Evolutionary conservation across 305 asterid genomes (phyloP).

Genomic region (Fraxinus ornus): DNA sequence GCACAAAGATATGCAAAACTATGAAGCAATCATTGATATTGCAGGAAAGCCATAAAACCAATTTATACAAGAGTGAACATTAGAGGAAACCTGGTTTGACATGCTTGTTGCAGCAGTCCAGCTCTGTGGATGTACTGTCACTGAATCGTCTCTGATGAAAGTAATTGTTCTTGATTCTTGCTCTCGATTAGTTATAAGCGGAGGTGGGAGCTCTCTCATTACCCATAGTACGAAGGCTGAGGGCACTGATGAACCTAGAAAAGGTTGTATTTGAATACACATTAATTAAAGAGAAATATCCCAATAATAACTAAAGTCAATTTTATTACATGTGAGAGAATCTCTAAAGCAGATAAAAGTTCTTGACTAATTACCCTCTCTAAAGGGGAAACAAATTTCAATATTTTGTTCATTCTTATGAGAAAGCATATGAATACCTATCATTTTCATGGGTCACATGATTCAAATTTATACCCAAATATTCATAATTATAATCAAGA

Average conservation of each 20-base stretch:
- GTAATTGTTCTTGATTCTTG: conserved; percentile 67
- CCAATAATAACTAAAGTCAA: neutral
- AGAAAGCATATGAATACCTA: neutral
- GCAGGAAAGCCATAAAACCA: neutral
- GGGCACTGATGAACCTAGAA: conserved; percentile 87
- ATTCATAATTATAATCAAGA: neutral
- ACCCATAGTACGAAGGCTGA: conserved; percentile 72
- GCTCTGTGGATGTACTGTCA: conserved; percentile 40
- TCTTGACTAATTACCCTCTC: neutral
- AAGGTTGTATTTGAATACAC: neutral
- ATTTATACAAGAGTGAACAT: conserved; percentile 1
- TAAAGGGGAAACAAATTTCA: neutral
- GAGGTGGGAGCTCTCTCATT: conserved; percentile 93
- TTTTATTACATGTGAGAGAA: neutral
- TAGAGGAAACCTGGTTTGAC: conserved; percentile 66
- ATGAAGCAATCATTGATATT: neutral
- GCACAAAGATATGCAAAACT: neutral
- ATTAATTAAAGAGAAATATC: neutral
- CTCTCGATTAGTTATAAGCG: conserved; percentile 33
- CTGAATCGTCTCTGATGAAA: conserved; percentile 58
- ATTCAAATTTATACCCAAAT: neutral
- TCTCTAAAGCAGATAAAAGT: neutral
- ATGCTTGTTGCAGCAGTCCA: conserved; percentile 59
- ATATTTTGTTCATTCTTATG: neutral
- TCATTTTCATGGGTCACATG: neutral